These are phyloP conservation scores for Fagopyrum esculentum DNA, from an alignment of 148 eudicot genomes.

Conservation along the genomic window DNA sequence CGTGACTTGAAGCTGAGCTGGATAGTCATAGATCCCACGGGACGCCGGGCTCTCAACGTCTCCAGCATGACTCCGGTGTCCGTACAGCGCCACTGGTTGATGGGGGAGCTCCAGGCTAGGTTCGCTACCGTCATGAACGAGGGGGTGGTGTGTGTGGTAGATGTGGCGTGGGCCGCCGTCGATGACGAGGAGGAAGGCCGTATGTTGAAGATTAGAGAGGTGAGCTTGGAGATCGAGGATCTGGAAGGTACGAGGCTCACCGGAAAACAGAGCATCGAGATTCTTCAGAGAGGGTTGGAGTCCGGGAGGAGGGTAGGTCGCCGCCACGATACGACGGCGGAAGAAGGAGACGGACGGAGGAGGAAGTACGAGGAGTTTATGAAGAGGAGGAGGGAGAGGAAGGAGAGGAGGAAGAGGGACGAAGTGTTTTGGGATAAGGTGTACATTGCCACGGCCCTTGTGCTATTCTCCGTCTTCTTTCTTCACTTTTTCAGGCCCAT, in stretches of 20 bases:
- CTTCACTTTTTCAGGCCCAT: neutral
- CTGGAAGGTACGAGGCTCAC: constrained; percentile 46
- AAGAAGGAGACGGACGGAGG: neutral
- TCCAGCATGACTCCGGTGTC: constrained; percentile 55
- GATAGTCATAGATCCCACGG: constrained; percentile 47
- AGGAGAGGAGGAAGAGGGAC: constrained; percentile 12
- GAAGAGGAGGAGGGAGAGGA: constrained; percentile 12
- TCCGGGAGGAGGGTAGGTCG: constrained; percentile 35
- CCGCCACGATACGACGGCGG: neutral
- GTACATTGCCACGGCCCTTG: neutral
- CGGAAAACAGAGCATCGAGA: constrained; percentile 67
- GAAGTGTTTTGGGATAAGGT: constrained; percentile 5
- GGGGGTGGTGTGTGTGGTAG: constrained; percentile 37
- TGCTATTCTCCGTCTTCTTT: neutral
- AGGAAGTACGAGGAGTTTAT: constrained; percentile 7
- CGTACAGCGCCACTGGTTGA: constrained; percentile 70
- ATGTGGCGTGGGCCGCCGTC: constrained; percentile 59
- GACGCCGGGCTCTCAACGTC: constrained; percentile 30
- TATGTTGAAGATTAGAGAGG: constrained; percentile 63
- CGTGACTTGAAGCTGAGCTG: constrained; percentile 53
- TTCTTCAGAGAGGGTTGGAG: constrained; percentile 31
- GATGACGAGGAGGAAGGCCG: constrained; percentile 16
- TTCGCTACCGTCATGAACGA: constrained; percentile 27
- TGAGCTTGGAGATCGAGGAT: constrained; percentile 63
- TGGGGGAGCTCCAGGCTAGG: constrained; percentile 56